phyloP scores from a whole-genome alignment of 1,284 basidiomycete genomes.

The Sanguinoderma infundibulare region DNA sequence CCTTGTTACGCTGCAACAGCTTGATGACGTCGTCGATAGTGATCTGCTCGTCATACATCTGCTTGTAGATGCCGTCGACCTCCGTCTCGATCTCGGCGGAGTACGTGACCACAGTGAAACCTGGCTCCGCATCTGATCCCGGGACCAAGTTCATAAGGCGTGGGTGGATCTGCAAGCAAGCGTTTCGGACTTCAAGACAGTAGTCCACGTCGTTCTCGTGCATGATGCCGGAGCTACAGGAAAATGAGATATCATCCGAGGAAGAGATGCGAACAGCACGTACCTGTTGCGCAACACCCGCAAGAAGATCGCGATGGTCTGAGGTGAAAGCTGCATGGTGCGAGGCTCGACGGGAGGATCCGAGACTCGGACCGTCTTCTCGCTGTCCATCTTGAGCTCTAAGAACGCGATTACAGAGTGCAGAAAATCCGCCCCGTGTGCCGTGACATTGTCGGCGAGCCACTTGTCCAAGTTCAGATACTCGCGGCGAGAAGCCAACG shows the following conservation, averaged over 20 bases:
- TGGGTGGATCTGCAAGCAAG: constrained; percentile 95
- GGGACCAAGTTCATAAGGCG: constrained; percentile 96
- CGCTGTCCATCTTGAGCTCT: constrained; percentile 90
- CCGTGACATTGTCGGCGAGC: constrained; percentile 86
- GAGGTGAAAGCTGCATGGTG: constrained; percentile 83
- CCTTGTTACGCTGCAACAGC: constrained; percentile 86
- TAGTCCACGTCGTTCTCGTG: constrained; percentile 83
- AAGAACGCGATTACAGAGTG: constrained; percentile 87
- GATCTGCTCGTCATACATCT: constrained; percentile 97
- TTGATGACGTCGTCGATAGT: constrained; percentile 93
- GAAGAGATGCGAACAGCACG: background rate
- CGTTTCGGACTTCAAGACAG: constrained; percentile 92
- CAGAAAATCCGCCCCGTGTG: constrained; percentile 86
- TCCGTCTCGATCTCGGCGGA: constrained; percentile 89
- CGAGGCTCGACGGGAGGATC: constrained; percentile 80
- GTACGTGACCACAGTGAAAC: constrained; percentile 90
- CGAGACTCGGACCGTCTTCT: constrained; percentile 79
- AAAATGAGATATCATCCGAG: constrained; percentile 9
- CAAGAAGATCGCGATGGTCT: constrained; percentile 91
- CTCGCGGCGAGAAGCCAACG: constrained; percentile 90
- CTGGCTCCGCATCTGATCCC: constrained; percentile 88
- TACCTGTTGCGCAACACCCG: constrained; percentile 84
- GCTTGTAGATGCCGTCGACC: constrained; percentile 95
- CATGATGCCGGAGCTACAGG: constrained; percentile 64
- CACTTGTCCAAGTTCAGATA: constrained; percentile 97